Conservation (phyloP, 108 stramenopile species). For the Nitzschia sp. region DNA sequence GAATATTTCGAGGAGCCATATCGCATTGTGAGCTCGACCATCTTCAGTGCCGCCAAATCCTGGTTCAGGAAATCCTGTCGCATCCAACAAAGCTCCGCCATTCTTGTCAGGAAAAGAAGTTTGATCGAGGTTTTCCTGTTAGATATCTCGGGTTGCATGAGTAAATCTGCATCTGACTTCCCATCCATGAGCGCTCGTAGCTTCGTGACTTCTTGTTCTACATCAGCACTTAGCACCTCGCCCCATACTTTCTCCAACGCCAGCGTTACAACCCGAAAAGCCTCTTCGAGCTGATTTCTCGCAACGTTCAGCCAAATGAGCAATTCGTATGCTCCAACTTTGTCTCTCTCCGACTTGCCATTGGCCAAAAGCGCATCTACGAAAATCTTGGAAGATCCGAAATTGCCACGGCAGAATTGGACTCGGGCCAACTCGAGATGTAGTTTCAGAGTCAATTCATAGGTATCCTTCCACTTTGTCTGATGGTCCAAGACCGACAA, state of each 20-base stretch:
- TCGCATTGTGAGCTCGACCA: constrained; percentile 20
- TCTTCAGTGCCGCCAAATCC: constrained; percentile 15
- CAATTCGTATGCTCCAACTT: constrained; percentile 13
- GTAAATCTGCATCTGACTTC: constrained; percentile 8
- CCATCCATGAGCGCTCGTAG: neutral
- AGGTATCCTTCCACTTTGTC: constrained; percentile 8
- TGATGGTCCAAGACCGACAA: neutral
- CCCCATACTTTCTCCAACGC: neutral
- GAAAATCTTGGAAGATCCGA: neutral
- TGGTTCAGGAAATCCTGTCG: neutral
- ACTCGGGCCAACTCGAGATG: constrained; percentile 17
- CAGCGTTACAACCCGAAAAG: neutral
- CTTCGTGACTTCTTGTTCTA: constrained; percentile 9
- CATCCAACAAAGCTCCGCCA: constrained; percentile 17
- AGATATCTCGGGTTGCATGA: constrained; percentile 2
- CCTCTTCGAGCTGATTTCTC: neutral
- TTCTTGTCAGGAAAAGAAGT: constrained; percentile 7
- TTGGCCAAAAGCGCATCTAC: neutral
- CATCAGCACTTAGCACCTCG: neutral
- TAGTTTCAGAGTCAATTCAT: constrained; percentile 14
- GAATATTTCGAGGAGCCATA: constrained; percentile 12
- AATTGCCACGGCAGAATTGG: constrained; percentile 1
- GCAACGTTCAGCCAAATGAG: neutral
- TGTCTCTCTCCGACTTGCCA: constrained; percentile 17
- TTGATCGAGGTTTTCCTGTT: constrained; percentile 16